Conservation (phyloP, 1,284 basidiomycete species). For the Leccinum pachyderme region DNA sequence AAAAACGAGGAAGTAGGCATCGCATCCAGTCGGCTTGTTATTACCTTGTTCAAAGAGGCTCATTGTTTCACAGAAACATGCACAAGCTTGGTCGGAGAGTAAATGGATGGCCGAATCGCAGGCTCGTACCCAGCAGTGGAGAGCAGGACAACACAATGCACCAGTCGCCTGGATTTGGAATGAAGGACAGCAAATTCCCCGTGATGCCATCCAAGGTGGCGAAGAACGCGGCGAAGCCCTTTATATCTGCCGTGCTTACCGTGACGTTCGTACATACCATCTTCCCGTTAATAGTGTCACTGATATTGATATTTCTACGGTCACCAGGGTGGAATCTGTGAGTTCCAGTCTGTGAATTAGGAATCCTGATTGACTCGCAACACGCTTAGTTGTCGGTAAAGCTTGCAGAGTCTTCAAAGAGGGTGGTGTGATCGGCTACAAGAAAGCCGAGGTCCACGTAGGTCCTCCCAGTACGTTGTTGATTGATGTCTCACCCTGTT, state of each 20-base stretch:
- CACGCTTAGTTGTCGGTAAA: slow-evolving; percentile 61
- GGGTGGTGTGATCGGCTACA: slow-evolving; percentile 62
- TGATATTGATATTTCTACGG: slow-evolving; percentile 16
- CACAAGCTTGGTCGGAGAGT: slow-evolving; percentile 47
- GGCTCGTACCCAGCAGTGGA: slow-evolving; percentile 48
- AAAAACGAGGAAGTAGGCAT: slow-evolving; percentile 52
- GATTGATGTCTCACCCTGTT: neutral
- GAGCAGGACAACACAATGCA: slow-evolving; percentile 41
- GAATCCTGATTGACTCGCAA: slow-evolving; percentile 1
- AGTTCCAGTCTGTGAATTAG: slow-evolving; percentile 22
- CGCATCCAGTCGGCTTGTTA: neutral
- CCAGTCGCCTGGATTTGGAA: slow-evolving; percentile 63
- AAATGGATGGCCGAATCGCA: slow-evolving; percentile 62
- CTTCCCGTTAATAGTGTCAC: neutral
- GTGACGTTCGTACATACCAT: slow-evolving; percentile 45
- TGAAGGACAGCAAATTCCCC: slow-evolving; percentile 57
- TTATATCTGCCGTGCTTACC: slow-evolving; percentile 59
- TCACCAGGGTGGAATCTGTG: slow-evolving; percentile 53
- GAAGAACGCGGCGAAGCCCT: slow-evolving; percentile 48
- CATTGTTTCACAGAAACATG: slow-evolving; percentile 44
- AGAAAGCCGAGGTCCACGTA: slow-evolving; percentile 56
- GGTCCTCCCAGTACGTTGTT: slow-evolving; percentile 18
- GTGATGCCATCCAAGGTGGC: slow-evolving; percentile 55
- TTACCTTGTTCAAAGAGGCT: neutral
- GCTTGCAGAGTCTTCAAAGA: slow-evolving; percentile 53